Evolutionary conservation across 2,329 filamentous ascomycete genomes (phyloP).

Genomic region (Plectosphaerella cucumerina): DNA sequence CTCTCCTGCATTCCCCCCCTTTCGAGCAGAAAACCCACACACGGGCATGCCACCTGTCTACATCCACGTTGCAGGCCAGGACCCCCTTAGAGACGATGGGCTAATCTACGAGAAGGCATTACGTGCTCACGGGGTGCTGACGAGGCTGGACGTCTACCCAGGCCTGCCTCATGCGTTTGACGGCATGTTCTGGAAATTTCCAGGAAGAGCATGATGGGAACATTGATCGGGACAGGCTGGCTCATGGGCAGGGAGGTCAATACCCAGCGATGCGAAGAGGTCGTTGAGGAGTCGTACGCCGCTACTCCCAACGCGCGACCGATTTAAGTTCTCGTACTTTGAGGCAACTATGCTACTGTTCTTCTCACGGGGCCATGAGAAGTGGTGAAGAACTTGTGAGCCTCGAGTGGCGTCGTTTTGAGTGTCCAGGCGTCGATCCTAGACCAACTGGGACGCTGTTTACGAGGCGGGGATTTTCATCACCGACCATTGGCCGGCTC

Average conservation of each 20-base stretch:
- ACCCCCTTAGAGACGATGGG: constrained; percentile 47
- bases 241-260: constrained; percentile 1
- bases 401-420: no score
- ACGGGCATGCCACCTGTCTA: constrained; percentile 38
- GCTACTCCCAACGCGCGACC: no score
- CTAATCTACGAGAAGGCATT: constrained; percentile 47
- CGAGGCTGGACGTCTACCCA: constrained; percentile 29
- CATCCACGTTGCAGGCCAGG: constrained; percentile 45
- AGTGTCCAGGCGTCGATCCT: no score
- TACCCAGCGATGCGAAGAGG: background rate
- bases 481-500: no score
- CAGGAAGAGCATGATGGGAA: constrained; percentile 3
- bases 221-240: constrained; percentile 5
- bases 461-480: no score
- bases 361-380: no score
- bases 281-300: background rate
- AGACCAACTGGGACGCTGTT: no score
- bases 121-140: constrained; percentile 36
- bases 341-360: no score
- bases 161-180: constrained; percentile 10
- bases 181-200: constrained; percentile 7
- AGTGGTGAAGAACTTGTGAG: no score
- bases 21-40: constrained; percentile 24
- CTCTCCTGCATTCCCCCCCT: constrained; percentile 24
- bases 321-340: no score